phyloP scores from a whole-genome alignment of 257 asterid species.

The Orobanche coerulescens region DNA sequence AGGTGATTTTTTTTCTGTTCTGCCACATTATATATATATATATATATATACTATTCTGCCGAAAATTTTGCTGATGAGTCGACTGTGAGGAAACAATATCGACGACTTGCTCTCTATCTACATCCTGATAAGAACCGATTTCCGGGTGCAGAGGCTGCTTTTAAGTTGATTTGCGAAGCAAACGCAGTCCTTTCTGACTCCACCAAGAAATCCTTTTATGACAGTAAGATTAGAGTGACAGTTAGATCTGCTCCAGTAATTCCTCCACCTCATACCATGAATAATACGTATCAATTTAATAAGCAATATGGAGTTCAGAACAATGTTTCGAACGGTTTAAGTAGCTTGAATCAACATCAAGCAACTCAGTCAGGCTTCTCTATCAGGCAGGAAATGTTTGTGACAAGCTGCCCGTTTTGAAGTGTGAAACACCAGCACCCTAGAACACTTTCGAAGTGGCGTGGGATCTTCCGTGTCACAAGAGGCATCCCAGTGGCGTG shows the following conservation, averaged over 20 bases:
- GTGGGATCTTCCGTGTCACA: conserved; percentile 28
- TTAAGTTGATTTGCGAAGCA: conserved; percentile 78
- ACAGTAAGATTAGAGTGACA: conserved; percentile 32
- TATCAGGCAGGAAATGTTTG: conserved; percentile 29
- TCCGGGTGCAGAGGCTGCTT: conserved; percentile 91
- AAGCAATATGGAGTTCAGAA: conserved; percentile 27
- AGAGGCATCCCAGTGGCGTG: conserved; percentile 25
- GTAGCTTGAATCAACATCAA: conserved; percentile 32
- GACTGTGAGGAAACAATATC: conserved; percentile 56
- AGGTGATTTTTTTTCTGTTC: no score
- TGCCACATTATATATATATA: no score
- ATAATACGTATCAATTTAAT: conserved; percentile 27
- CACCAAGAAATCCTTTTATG: conserved; percentile 44
- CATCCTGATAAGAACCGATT: conserved; percentile 89
- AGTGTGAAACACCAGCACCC: conserved; percentile 30
- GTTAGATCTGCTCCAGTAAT: conserved; percentile 30
- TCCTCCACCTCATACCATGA: conserved; percentile 40
- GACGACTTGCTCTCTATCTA: conserved; percentile 68
- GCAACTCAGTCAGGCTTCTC: conserved; percentile 29
- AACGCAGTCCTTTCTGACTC: conserved; percentile 59
- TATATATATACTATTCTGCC: no score
- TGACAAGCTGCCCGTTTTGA: conserved; percentile 67
- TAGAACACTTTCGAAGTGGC: conserved; percentile 24
- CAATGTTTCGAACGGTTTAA: conserved; percentile 33
- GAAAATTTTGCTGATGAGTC: conserved; percentile 50